Percentiles rank a stretch among this genome's conserved stretches.
phyloP scores from a whole-genome alignment of 805 yeast genomes.

The Teunomyces cretensis region DNA sequence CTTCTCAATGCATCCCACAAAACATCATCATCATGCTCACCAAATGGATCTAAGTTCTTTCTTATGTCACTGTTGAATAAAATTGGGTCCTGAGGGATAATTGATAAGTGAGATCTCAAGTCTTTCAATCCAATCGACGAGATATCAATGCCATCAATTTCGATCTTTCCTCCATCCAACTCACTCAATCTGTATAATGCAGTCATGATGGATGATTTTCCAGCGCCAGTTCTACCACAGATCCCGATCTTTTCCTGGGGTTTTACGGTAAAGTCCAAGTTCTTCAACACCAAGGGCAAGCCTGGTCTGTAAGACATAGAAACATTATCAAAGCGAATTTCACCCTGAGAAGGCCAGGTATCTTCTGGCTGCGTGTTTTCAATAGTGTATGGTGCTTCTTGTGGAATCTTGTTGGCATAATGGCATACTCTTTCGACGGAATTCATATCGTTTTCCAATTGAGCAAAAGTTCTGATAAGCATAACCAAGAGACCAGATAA shows the following conservation, averaged over 20 bases:
- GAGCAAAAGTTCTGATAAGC: constrained; percentile 63
- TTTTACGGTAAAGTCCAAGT: constrained; percentile 45
- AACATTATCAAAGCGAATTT: constrained; percentile 9
- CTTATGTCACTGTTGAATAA: constrained; percentile 78
- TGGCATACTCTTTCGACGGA: constrained; percentile 70
- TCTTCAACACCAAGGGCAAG: constrained; percentile 64
- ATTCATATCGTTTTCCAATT: constrained; percentile 73
- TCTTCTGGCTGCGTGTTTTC: constrained; percentile 43
- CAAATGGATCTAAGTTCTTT: constrained; percentile 77
- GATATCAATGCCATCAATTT: constrained; percentile 71
- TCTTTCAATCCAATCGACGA: constrained; percentile 62
- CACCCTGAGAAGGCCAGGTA: constrained; percentile 47
- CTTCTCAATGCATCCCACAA: constrained; percentile 72
- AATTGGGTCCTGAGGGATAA: constrained; percentile 90
- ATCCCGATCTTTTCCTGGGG: constrained; percentile 62
- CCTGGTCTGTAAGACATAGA: constrained; percentile 59
- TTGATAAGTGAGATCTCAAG: constrained; percentile 68
- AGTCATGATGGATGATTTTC: constrained; percentile 72
- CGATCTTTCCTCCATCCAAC: constrained; percentile 50
- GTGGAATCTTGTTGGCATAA: constrained; percentile 60
- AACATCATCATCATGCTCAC: constrained; percentile 50
- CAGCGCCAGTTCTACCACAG: constrained; percentile 72
- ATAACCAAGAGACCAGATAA: constrained; percentile 56
- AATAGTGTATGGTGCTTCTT: constrained; percentile 62
- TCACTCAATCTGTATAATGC: constrained; percentile 71